These are phyloP conservation scores for Termitomyces heimii DNA, from an alignment of 768 basidiomycete genomes.

Conservation along the genomic window DNA sequence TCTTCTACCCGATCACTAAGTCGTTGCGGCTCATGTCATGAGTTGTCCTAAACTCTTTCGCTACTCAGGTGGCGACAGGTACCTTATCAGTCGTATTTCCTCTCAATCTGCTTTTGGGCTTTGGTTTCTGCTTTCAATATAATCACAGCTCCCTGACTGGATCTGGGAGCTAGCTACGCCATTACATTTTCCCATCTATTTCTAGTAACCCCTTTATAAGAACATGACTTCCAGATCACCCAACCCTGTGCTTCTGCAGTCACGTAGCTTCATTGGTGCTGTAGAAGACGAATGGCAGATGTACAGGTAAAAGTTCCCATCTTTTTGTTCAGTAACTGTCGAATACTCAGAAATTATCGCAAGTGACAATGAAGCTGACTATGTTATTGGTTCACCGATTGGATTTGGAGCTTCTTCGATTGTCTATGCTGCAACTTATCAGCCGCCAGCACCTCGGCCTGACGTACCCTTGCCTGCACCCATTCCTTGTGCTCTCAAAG, in stretches of 20 bases:
- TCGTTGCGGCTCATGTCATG: not conserved
- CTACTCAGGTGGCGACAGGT: not conserved
- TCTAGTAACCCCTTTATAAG: constrained; percentile 2
- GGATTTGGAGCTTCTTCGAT: constrained; percentile 92
- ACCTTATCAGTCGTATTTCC: not conserved
- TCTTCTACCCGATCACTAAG: not conserved
- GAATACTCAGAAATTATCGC: constrained; percentile 9
- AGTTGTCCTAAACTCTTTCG: not conserved
- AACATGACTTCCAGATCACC: constrained; percentile 13
- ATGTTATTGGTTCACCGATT: constrained; percentile 70
- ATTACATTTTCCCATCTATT: not conserved
- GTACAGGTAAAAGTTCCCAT: constrained; percentile 47
- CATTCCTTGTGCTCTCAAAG: constrained; percentile 78
- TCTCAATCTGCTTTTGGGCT: not conserved
- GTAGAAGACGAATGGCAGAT: constrained; percentile 82
- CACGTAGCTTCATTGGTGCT: constrained; percentile 60
- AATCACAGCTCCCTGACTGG: not conserved
- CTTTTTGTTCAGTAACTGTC: not conserved
- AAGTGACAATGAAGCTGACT: constrained; percentile 68
- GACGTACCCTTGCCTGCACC: constrained; percentile 20
- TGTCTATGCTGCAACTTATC: constrained; percentile 76
- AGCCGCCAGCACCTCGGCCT: constrained; percentile 18
- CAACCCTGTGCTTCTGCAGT: constrained; percentile 6
- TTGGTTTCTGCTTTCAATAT: not conserved
- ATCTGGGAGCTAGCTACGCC: constrained; percentile 1